Percentiles rank a stretch among this genome's conserved stretches.
Evolutionary conservation across 2,329 filamentous ascomycete species (phyloP).

Genomic region (Colletotrichum sp.): DNA sequence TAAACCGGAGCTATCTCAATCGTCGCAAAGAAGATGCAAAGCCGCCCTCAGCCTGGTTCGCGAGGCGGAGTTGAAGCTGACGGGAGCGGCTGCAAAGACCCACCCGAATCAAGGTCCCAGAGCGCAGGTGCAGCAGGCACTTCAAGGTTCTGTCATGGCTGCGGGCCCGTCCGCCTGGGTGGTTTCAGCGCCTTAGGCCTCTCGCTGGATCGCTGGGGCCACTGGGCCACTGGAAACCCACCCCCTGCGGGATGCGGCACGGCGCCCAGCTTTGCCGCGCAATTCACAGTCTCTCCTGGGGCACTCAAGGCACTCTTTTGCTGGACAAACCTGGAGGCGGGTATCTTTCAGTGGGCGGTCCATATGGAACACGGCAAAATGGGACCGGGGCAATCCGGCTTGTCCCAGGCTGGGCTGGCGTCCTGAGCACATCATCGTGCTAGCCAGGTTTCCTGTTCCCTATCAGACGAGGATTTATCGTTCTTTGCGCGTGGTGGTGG

Average conservation of each 20-base stretch:
- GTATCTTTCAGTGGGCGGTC: neutral
- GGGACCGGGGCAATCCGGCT: constrained; percentile 11
- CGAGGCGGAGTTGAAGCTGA: neutral
- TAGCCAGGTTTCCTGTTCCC: neutral
- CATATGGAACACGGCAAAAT: neutral
- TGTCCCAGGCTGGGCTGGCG: constrained; percentile 15
- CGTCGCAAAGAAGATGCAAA: neutral
- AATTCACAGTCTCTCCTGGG: neutral
- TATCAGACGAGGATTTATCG: constrained; percentile 4
- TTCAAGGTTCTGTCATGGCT: neutral
- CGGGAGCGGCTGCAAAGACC: neutral
- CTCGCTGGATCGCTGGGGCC: neutral
- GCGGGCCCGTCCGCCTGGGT: neutral
- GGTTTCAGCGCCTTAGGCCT: constrained; percentile 2
- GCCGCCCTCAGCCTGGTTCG: neutral
- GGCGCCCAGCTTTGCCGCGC: constrained; percentile 6
- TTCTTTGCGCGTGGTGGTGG: neutral
- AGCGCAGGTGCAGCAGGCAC: neutral
- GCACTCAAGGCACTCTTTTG: neutral
- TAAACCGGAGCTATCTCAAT: neutral
- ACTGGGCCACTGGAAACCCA: constrained; percentile 2
- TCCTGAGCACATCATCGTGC: constrained; percentile 18
- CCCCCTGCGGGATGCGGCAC: constrained; percentile 1
- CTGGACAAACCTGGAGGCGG: neutral
- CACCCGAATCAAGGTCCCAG: neutral